These are phyloP conservation scores for Echinochloa phyllopogon DNA, from an alignment of 176 grass and related monocot genomes.

Conservation along the genomic window DNA sequence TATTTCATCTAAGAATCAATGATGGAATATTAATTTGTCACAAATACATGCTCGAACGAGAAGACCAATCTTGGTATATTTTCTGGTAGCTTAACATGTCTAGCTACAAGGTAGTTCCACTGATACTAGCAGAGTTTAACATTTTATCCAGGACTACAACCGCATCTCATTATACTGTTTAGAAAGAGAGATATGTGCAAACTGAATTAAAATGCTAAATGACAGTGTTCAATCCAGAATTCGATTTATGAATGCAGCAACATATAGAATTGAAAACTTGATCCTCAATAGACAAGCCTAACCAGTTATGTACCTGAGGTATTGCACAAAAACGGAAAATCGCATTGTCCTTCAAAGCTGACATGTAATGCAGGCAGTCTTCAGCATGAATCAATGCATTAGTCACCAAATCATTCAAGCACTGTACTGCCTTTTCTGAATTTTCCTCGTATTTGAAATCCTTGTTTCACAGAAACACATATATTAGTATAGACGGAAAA, in stretches of 20 bases:
- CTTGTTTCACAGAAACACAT: slow-evolving; percentile 48
- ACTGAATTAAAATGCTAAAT: neutral
- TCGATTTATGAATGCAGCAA: neutral
- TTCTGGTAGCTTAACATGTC: neutral
- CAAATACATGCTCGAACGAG: neutral
- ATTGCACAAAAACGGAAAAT: slow-evolving; percentile 94
- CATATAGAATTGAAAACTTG: neutral
- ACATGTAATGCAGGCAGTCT: slow-evolving; percentile 88
- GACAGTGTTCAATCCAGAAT: neutral
- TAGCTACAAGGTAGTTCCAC: neutral
- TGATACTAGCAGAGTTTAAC: neutral
- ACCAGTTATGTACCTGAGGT: slow-evolving; percentile 72
- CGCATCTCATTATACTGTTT: neutral
- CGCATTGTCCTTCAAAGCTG: slow-evolving; percentile 69
- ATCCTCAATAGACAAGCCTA: neutral
- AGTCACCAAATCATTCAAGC: slow-evolving; percentile 96
- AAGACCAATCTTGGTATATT: neutral
- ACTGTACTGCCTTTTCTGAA: slow-evolving; percentile 80
- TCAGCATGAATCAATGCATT: slow-evolving; percentile 83
- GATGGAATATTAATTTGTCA: neutral
- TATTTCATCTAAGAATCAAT: neutral
- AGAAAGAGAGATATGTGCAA: neutral
- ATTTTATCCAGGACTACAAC: neutral
- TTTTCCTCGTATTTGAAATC: slow-evolving; percentile 90
- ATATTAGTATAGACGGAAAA: neutral